A percentile compares a stretch with the other conserved stretches of the same genome.
Conservation (phyloP, 805 yeast genomes). For the Metschnikowia vanudenii region DNA sequence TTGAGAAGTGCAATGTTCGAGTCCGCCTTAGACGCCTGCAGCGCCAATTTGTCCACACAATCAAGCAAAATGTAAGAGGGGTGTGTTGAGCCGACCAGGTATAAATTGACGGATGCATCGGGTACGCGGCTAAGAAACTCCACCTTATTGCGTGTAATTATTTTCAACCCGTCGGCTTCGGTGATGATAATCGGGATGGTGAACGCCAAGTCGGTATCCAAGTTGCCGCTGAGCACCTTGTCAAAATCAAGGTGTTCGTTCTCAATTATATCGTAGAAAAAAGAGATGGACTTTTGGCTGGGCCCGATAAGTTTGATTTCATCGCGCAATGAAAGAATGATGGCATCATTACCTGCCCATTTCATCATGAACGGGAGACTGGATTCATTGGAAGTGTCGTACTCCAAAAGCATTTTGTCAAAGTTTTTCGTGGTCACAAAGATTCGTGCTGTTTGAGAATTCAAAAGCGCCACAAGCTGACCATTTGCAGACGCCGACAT, state of each 20-base stretch:
- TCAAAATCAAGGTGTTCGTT: conserved; percentile 33
- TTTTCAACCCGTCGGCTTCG: conserved; percentile 68
- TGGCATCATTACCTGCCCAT: conserved; percentile 90
- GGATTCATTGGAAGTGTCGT: conserved; percentile 41
- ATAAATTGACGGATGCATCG: conserved; percentile 54
- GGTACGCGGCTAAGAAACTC: conserved; percentile 67
- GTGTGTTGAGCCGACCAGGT: conserved; percentile 78
- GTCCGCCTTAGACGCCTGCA: conserved; percentile 76
- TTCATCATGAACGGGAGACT: conserved; percentile 46
- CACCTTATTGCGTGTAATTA: conserved; percentile 55
- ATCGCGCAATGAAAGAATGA: conserved; percentile 60
- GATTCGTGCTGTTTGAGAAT: conserved; percentile 37
- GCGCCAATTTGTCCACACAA: conserved; percentile 58
- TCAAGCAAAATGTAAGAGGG: conserved; percentile 83
- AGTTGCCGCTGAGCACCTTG: conserved; percentile 15
- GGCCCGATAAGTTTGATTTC: conserved; percentile 74
- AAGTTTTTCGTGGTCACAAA: conserved; percentile 52
- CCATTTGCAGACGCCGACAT: conserved; percentile 53
- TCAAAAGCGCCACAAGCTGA: conserved; percentile 51
- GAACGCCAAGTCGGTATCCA: conserved; percentile 23
- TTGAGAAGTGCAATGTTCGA: conserved; percentile 61
- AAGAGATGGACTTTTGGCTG: conserved; percentile 53
- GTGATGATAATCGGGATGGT: conserved; percentile 46
- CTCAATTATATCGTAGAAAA: conserved; percentile 43
- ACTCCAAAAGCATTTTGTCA: conserved; percentile 43